Evolutionary conservation across 208 protist species (phyloP).

Genomic region (Crithidia sp.): DNA sequence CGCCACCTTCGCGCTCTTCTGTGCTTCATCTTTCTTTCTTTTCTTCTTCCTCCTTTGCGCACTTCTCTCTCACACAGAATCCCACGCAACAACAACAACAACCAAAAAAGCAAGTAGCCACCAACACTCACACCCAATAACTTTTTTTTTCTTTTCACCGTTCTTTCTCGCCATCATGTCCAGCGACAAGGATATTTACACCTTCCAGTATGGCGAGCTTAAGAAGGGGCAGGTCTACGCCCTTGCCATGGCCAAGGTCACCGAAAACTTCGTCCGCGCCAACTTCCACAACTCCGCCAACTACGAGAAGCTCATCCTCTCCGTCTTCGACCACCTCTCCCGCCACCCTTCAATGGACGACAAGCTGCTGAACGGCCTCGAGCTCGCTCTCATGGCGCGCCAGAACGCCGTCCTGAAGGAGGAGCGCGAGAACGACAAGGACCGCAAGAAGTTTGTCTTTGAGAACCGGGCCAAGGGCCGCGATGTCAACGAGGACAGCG

Average conservation of each 20-base stretch:
- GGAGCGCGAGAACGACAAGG: conserved; percentile 69
- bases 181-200: conserved; percentile 53
- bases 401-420: conserved; percentile 64
- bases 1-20: too few relatives aligned
- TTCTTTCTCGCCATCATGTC: conserved; percentile 30
- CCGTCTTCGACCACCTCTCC: conserved; percentile 48
- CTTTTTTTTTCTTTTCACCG: conserved; percentile 5
- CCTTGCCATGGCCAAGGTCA: conserved; percentile 70
- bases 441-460: conserved; percentile 52
- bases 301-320: conserved; percentile 56
- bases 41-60: too few relatives aligned
- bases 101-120: too few relatives aligned
- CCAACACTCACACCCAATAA: too few relatives aligned
- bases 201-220: conserved; percentile 82
- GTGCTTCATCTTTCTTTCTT: too few relatives aligned
- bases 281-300: conserved; percentile 61
- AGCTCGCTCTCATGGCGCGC: conserved; percentile 48
- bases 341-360: conserved; percentile 40
- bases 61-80: too few relatives aligned
- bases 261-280: conserved; percentile 60
- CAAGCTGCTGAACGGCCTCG: conserved; percentile 49
- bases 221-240: conserved; percentile 52
- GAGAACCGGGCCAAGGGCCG: conserved; percentile 45
- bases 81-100: too few relatives aligned
- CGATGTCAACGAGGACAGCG: conserved; percentile 58